Evolutionary conservation across 306 rosid species (phyloP).

Genomic region (Neltuma alba): DNA sequence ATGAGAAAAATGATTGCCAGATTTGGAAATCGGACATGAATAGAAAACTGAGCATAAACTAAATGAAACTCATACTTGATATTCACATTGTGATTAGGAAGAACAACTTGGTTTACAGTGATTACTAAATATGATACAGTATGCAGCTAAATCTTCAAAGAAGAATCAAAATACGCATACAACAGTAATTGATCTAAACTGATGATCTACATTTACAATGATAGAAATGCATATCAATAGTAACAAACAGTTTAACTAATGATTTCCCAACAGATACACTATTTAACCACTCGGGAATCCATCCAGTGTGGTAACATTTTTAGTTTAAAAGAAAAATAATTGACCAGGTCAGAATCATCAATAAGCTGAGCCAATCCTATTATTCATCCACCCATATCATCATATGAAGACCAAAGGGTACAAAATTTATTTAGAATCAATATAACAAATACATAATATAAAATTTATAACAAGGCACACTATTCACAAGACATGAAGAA

Average conservation of each 20-base stretch:
- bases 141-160: background rate
- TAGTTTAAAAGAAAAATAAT: background rate
- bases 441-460: background rate
- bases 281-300: background rate
- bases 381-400: background rate
- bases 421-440: background rate
- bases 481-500: background rate
- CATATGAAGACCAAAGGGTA: background rate
- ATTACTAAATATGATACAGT: conserved; percentile 6
- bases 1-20: background rate
- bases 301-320: background rate
- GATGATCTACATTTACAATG: background rate
- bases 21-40: background rate
- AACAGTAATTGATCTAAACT: background rate
- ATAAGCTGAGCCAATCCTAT: background rate
- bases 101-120: background rate
- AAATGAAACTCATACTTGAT: background rate
- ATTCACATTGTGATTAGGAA: background rate
- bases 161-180: background rate
- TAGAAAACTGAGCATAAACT: background rate
- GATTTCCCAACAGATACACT: background rate
- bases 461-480: background rate
- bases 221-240: background rate
- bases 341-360: background rate
- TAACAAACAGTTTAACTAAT: background rate